A percentile compares a stretch with the other conserved stretches of the same genome.
phyloP scores from a whole-genome alignment of 2,329 filamentous ascomycete species.

The Botryosphaeria dothidea region DNA sequence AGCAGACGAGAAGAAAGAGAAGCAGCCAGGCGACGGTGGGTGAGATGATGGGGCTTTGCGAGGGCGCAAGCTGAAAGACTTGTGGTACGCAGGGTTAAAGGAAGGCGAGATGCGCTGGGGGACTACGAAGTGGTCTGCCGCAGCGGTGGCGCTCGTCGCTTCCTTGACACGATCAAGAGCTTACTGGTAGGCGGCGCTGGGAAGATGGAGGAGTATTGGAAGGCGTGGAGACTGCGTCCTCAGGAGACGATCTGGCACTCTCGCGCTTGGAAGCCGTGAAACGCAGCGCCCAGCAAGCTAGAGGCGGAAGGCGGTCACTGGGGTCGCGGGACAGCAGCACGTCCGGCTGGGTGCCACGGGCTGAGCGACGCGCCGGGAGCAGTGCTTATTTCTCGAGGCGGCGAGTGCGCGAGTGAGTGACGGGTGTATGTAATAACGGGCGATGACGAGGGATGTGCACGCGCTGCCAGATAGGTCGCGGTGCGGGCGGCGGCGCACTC shows the following conservation, averaged over 20 bases:
- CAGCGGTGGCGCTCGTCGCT: slow-evolving; percentile 5
- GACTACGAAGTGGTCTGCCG: neutral
- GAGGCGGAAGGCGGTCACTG: slow-evolving; percentile 18
- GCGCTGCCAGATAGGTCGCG: neutral
- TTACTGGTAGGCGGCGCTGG: slow-evolving; percentile 7
- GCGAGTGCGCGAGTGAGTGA: slow-evolving; percentile 1
- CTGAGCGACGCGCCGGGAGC: slow-evolving; percentile 5
- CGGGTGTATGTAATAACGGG: slow-evolving; percentile 3
- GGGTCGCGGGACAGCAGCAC: slow-evolving; percentile 3
- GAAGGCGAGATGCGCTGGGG: slow-evolving; percentile 6
- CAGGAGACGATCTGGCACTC: slow-evolving; percentile 17
- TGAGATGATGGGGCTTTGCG: slow-evolving; percentile 11
- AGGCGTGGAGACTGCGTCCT: slow-evolving; percentile 10
- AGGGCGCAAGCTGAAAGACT: slow-evolving; percentile 14
- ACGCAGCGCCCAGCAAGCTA: slow-evolving; percentile 15
- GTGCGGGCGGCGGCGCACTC: neutral
- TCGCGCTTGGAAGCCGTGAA: slow-evolving; percentile 18
- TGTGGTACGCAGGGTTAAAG: slow-evolving; percentile 10
- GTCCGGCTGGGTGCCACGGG: slow-evolving; percentile 14
- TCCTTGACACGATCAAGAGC: slow-evolving; percentile 17
- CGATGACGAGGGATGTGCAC: slow-evolving; percentile 12
- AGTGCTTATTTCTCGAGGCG: slow-evolving; percentile 17
- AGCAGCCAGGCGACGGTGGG: slow-evolving; percentile 2
- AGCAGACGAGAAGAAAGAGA: slow-evolving; percentile 11
- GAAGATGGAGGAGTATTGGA: neutral